Base-by-base conservation (phyloP, 2,329 filamentous ascomycete genomes). In the Trichoderma lentiforme region DNA sequence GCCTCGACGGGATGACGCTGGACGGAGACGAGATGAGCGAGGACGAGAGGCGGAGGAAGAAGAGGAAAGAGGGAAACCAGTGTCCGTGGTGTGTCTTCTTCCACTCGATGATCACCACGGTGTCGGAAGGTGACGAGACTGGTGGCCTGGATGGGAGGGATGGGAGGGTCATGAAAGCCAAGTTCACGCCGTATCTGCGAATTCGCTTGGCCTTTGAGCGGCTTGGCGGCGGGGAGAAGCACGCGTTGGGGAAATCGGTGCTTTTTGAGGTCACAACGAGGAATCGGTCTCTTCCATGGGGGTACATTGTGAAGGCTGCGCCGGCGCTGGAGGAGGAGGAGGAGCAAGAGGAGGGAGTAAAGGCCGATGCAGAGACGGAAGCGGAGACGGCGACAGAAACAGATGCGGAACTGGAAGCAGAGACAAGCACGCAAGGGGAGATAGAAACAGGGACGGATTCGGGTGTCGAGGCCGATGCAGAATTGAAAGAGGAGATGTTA, bases 81-180 rank as follows among this genome's bases (percentile, higher is more conserved):
- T 82, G 81, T 65, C 81, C 81, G n/a, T 82, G 81, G 74, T 82
- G 81, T 73, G 76, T 78, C 70, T 82, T 82, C 74, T 82, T 82
- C 71, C 77, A 80, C 60, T 78, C 80, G 63, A 73, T 82, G 74
- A 77, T 82, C 24, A 79, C 78, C 18, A 75, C 75, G 9, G 75
- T 73, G 21, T 75, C 76, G 15, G 78, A 80, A 21, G 72, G 60
- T 72, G 71, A 78, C 76, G 8, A 77, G 21, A 39, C 15, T 32
- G 57, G 60, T 9, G 62, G 63, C n/a, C 34, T 43, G 11, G 64
- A 69, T 8, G 72, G 64, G 14, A 61, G 56, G 36, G 61, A 69
- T 34, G 63, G 62, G 9, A 70, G 64, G 15, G 68, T 60, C 11
- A 26, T 71, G 58, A 73, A 39, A 47, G 71, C 78, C 73, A 82